phyloP scores from a whole-genome alignment of 164 flowering plant genomes.

The Platanus orientalis region DNA sequence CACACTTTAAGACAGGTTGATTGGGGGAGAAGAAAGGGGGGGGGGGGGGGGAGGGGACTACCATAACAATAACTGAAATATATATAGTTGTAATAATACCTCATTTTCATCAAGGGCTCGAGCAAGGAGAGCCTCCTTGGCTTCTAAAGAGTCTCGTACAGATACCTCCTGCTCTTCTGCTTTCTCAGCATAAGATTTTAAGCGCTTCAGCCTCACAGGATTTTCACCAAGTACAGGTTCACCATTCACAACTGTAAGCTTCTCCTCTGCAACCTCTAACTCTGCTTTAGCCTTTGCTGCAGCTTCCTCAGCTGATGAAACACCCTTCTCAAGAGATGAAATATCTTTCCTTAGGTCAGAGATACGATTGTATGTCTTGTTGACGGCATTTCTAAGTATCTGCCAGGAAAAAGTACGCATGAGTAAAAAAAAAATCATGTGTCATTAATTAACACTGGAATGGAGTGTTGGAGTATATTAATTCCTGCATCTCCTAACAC shows the following conservation, averaged over 20 bases:
- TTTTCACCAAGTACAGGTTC: conserved; percentile 89
- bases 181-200: conserved; percentile 59
- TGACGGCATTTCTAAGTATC: conserved; percentile 85
- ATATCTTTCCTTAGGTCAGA: conserved; percentile 87
- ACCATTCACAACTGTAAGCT: conserved; percentile 83
- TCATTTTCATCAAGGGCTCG: conserved; percentile 82
- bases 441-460: not conserved
- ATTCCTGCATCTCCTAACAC: no score
- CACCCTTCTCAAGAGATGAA: conserved; percentile 45
- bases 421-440: not conserved
- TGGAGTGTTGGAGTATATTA: no score
- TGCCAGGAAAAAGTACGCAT: conserved; percentile 16
- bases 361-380: conserved; percentile 86
- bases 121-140: conserved; percentile 86
- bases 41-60: no score
- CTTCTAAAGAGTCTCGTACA: conserved; percentile 68
- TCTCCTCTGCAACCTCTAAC: conserved; percentile 67
- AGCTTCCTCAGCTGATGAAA: conserved; percentile 55
- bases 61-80: no score
- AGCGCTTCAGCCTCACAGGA: conserved; percentile 73
- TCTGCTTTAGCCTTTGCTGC: conserved; percentile 63
- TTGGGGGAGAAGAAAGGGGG: no score
- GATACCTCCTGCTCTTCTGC: conserved; percentile 67
- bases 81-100: conserved; percentile 39
- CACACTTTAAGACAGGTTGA: no score